Evolutionary conservation across 345 rosid species (phyloP).

Genomic region (Citrus cavaleriei): DNA sequence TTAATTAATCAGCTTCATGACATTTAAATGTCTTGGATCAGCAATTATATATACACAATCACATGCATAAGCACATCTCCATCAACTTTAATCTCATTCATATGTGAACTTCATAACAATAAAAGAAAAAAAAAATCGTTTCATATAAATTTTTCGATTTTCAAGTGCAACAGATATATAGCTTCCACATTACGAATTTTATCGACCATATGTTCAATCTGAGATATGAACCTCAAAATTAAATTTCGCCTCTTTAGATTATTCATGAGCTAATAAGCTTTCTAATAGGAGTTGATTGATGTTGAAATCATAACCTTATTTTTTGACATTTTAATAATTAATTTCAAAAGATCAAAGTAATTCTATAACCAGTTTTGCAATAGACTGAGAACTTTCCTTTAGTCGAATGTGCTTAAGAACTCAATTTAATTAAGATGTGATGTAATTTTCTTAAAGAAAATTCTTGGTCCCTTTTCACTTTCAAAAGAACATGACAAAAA

Average conservation of each 20-base stretch:
- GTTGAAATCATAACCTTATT: slow-evolving; percentile 15
- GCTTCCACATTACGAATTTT: too few species aligned
- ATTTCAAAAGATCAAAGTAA: too few species aligned
- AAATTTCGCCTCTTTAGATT: background rate
- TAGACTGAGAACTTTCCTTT: background rate
- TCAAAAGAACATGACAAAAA: background rate
- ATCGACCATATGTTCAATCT: background rate
- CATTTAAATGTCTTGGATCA: background rate
- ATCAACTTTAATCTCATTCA: background rate
- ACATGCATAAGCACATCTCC: background rate
- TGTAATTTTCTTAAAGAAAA: background rate
- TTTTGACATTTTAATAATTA: too few species aligned
- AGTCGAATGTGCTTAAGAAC: background rate
- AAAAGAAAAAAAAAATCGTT: too few species aligned
- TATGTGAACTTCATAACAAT: background rate
- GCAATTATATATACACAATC: background rate
- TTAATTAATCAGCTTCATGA: background rate
- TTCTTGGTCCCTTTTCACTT: slow-evolving; percentile 8
- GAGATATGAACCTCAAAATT: background rate
- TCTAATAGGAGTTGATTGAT: slow-evolving; percentile 1
- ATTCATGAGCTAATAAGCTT: background rate
- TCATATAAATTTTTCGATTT: too few species aligned
- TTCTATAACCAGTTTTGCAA: too few species aligned
- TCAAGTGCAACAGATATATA: too few species aligned
- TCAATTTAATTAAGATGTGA: background rate